A percentile compares a stretch with the other conserved stretches of the same genome.
Conservation (phyloP, 768 basidiomycete species). For the Lactarius deliciosus region DNA sequence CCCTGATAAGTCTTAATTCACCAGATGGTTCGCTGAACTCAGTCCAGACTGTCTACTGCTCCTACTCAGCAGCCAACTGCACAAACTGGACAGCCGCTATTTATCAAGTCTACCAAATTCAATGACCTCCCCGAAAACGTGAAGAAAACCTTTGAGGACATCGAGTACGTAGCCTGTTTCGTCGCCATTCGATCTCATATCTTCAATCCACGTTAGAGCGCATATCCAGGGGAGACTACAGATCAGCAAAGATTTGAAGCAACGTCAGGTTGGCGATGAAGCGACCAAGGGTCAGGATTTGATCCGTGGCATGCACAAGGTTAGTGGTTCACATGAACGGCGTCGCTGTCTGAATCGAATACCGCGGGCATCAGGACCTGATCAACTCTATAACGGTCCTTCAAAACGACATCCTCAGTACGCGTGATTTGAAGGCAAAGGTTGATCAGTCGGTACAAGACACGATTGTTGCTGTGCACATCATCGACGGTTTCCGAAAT, state of each 20-base stretch:
- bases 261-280: conserved; percentile 73
- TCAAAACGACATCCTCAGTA: conserved; percentile 63
- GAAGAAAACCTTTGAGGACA: conserved; percentile 60
- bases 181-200: conserved; percentile 18
- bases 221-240: conserved; percentile 77
- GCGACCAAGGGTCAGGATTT: conserved; percentile 70
- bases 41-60: conserved; percentile 15
- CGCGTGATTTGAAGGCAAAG: conserved; percentile 70
- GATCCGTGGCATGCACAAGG: conserved; percentile 67
- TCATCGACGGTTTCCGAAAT: conserved; percentile 76
- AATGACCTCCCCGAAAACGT: conserved; percentile 76
- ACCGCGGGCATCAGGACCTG: conserved; percentile 52
- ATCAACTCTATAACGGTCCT: conserved; percentile 60
- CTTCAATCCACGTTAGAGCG: conserved; percentile 42
- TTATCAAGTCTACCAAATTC: conserved; percentile 67
- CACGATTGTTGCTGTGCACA: conserved; percentile 71
- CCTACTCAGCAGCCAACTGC: conserved; percentile 20
- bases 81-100: conserved; percentile 39
- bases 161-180: conserved; percentile 55
- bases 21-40: conserved; percentile 15
- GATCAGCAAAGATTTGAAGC: conserved; percentile 76
- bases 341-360: neutral
- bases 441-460: conserved; percentile 79
- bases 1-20: neutral
- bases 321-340: conserved; percentile 31